phyloP scores from a whole-genome alignment of 2,329 filamentous ascomycete genomes.

The Diaporthe sp. region DNA sequence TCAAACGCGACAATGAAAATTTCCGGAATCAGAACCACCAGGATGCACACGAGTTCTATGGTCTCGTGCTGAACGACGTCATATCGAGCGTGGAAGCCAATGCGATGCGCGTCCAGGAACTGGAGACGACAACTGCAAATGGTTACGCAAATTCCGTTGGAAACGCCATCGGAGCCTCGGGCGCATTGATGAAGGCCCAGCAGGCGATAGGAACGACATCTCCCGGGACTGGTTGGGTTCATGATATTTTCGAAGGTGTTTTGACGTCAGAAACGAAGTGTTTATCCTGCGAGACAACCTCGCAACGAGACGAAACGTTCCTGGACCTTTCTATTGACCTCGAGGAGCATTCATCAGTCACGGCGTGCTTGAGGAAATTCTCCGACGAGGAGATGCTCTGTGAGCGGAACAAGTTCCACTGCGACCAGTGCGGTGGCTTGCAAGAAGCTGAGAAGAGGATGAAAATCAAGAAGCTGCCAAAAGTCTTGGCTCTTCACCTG shows the following conservation, averaged over 20 bases:
- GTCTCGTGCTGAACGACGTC: conserved; percentile 94
- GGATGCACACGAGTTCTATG: conserved; percentile 97
- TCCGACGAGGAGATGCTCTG: conserved; percentile 99
- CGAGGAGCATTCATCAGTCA: conserved; percentile 95
- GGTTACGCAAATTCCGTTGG: conserved; percentile 67
- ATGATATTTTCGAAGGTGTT: conserved; percentile 95
- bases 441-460: conserved; percentile 99
- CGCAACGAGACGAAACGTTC: conserved; percentile 95
- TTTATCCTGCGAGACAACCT: conserved; percentile 94
- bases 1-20: conserved; percentile 96
- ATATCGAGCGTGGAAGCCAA: conserved; percentile 95
- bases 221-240: conserved; percentile 87
- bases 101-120: conserved; percentile 73
- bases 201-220: conserved; percentile 61
- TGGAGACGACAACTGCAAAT: conserved; percentile 57
- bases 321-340: conserved; percentile 96
- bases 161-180: conserved; percentile 54
- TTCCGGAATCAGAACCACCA: conserved; percentile 98
- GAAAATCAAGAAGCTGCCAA: conserved; percentile 97
- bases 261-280: conserved; percentile 97
- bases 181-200: conserved; percentile 48
- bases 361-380: conserved; percentile 94
- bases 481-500: conserved; percentile 90
- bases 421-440: conserved; percentile 94
- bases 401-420: conserved; percentile 98